Base-by-base conservation (phyloP, 495 filamentous ascomycete species). In the Thermochaetoides thermophila region DNA sequence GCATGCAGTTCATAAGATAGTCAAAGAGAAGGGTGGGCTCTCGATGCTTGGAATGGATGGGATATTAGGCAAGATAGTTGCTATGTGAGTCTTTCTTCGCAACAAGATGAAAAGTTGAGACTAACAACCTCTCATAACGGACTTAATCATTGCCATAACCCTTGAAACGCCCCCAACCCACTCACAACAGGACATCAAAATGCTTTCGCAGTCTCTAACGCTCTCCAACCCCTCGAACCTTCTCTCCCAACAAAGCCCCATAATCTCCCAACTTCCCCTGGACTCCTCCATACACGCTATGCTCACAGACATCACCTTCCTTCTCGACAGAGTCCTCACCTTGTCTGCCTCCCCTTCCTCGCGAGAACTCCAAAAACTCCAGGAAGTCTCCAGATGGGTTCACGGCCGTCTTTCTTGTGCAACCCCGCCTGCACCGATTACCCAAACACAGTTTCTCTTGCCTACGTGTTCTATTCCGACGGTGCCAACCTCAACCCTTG, bases 231-330 rank as follows among this genome's bases (percentile, higher is more conserved):
- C 8, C 24, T 7, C 11, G 2, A 21, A 7, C 28, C 10, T 10
- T 26, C 4, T 23, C 6, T 1, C 11, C 11, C 26, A 29, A 1
- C 27, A 24, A 8, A 1, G 11, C 17, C 27, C 12, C 2, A 30
- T 5, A 8, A 19, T 3, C 21, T 10, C 16, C 12, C 14, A 17
- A 12, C 23, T 23, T n/a, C 27, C 27, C 17, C 27, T 40, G 2
- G 28, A 37, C n/a, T 16, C 27, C 6, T 5, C 27, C 1, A 45
- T 27, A 1, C 2, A 30, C 2, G 37, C 42, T 2, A 29, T 45
- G 17, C 34, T 45, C 5, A 31, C 27, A 22, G 42, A 45, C 27
- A 23, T 39, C 20, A 9, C n/a, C 14, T 45, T 45, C 34, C 34
- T 45, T 27, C 9, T 40, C 24, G 22, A 34, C 25, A 35, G 37